These are phyloP conservation scores for Eucalyptus camaldulensis DNA, from an alignment of 345 rosid species.

Conservation along the genomic window DNA sequence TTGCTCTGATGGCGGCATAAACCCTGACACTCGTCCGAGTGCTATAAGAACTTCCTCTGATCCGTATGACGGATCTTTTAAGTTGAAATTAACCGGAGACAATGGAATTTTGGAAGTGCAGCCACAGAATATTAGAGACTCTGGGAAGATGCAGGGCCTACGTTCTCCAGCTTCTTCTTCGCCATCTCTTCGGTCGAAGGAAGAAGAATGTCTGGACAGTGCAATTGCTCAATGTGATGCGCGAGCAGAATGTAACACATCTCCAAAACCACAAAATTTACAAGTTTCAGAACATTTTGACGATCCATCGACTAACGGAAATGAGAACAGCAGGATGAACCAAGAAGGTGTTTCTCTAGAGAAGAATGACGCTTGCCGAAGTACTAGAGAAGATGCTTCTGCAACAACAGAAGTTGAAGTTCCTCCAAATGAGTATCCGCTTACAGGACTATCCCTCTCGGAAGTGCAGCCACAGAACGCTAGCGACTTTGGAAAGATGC, in stretches of 20 bases:
- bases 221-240: not conserved
- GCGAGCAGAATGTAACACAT: not conserved
- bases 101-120: not conserved
- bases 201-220: conserved; percentile 2
- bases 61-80: not conserved
- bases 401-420: conserved; percentile 26
- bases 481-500: not conserved
- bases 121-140: not conserved
- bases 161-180: conserved; percentile 6
- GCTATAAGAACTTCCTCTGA: not conserved
- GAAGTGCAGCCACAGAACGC: not conserved
- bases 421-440: conserved; percentile 17
- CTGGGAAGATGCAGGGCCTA: conserved; percentile 1
- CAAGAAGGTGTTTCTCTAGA: conserved; percentile 17
- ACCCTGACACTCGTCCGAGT: not conserved
- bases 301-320: conserved; percentile 10
- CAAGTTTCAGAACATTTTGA: conserved; percentile 29
- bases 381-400: conserved; percentile 19
- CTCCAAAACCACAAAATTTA: conserved; percentile 20
- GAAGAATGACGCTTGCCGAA: conserved; percentile 18
- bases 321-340: conserved; percentile 9
- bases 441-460: not conserved
- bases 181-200: not conserved
- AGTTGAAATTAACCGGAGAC: not conserved
- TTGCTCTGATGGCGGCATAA: not conserved